phyloP scores from a whole-genome alignment of 371 early-diverging fungal genomes.

The Mycotypha africana region DNA sequence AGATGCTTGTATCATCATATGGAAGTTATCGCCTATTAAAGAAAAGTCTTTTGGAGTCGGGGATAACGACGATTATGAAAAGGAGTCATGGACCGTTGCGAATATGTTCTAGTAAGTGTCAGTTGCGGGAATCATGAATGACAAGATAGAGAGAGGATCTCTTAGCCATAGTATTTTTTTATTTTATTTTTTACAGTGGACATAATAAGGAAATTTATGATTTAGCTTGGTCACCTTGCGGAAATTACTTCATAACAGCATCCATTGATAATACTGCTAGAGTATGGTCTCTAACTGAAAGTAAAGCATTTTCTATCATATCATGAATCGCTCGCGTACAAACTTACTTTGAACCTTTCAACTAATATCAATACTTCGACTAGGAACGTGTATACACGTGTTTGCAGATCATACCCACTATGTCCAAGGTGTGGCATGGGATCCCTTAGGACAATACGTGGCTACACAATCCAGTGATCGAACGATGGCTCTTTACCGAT shows the following conservation, averaged over 20 bases:
- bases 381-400: slow-evolving; percentile 74
- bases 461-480: slow-evolving; percentile 93
- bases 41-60: slow-evolving; percentile 27
- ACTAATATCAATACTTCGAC: not conserved
- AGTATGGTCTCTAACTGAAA: slow-evolving; percentile 79
- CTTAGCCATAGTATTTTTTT: too few species aligned
- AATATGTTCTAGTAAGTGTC: slow-evolving; percentile 44
- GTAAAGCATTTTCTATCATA: too few species aligned
- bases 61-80: slow-evolving; percentile 33
- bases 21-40: slow-evolving; percentile 56
- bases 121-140: too few species aligned
- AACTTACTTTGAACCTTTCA: too few species aligned
- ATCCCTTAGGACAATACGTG: slow-evolving; percentile 82
- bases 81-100: slow-evolving; percentile 56
- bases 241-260: slow-evolving; percentile 79
- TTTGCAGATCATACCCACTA: slow-evolving; percentile 87
- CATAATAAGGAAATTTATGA: slow-evolving; percentile 82
- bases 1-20: slow-evolving; percentile 85
- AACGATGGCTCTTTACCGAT: slow-evolving; percentile 50
- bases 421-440: slow-evolving; percentile 97
- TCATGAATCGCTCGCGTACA: too few species aligned
- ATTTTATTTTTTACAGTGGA: slow-evolving; percentile 24
- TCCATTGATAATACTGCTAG: slow-evolving; percentile 90
- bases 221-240: slow-evolving; percentile 94
- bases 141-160: too few species aligned